Conservation (phyloP, 257 asterid genomes). For the Solanum gracilifrons region DNA sequence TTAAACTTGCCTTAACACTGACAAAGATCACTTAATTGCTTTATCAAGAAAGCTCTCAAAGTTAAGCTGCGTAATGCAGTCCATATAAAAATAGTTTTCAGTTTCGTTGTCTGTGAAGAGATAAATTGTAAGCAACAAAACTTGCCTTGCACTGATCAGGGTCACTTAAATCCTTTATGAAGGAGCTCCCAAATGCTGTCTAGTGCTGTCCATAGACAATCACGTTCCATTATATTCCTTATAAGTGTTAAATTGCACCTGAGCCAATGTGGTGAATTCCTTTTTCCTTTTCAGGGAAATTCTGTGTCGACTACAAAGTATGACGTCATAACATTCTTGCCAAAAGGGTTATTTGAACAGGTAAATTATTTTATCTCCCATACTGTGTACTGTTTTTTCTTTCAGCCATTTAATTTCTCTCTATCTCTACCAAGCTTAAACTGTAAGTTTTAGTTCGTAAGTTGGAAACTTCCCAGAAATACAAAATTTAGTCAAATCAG, state of each 20-base stretch:
- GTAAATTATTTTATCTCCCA: conserved; percentile 29
- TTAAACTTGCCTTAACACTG: neutral
- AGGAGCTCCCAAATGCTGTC: neutral
- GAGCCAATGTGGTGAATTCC: neutral
- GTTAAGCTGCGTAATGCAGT: neutral
- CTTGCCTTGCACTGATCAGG: neutral
- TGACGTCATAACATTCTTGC: conserved; percentile 75
- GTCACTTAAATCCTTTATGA: neutral
- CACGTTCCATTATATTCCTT: neutral
- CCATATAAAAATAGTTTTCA: neutral
- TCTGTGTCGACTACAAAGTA: conserved; percentile 96
- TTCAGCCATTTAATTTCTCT: neutral
- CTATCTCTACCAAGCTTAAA: neutral
- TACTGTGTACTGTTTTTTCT: too few species aligned
- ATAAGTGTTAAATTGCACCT: neutral
- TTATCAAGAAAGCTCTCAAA: neutral
- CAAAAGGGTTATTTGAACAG: conserved; percentile 97
- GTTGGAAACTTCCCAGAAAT: neutral
- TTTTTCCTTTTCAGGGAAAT: conserved; percentile 55
- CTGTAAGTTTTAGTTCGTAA: neutral
- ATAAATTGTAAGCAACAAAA: neutral
- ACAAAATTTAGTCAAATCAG: neutral
- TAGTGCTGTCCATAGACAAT: neutral
- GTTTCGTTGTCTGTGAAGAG: neutral
- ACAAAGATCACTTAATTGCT: neutral